Conservation (phyloP, 2,329 filamentous ascomycete species). For the Colletotrichum siamense region DNA sequence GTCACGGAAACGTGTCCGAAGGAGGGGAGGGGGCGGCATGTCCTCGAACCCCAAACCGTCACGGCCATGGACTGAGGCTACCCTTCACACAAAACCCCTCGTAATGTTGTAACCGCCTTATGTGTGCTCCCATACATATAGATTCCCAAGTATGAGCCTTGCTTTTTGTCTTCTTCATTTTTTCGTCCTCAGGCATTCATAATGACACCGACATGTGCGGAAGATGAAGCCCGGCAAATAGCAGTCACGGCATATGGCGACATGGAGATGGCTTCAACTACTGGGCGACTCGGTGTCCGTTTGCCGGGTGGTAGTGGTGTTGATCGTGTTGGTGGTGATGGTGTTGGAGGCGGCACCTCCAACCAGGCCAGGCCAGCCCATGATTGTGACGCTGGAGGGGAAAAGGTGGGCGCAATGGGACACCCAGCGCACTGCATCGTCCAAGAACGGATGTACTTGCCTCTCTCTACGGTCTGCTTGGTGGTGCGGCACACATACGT, state of each 20-base stretch:
- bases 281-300: not conserved
- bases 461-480: not conserved
- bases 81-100: not conserved
- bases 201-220: not conserved
- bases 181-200: not conserved
- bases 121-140: conserved; percentile 20
- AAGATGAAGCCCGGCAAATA: not conserved
- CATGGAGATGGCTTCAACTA: not conserved
- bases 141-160: conserved; percentile 24
- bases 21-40: not conserved
- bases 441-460: not conserved
- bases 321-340: not conserved
- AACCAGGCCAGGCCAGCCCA: not conserved
- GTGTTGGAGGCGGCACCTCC: not conserved
- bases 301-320: not conserved
- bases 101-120: conserved; percentile 20
- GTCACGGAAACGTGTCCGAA: not conserved
- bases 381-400: not conserved
- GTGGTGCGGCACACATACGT: not conserved
- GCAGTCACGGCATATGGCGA: not conserved
- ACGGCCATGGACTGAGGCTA: not conserved
- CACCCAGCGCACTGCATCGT: not conserved
- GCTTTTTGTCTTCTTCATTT: not conserved
- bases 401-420: not conserved
- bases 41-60: not conserved